A percentile compares a stretch with the other conserved stretches of the same genome.
Evolutionary conservation across 257 asterid species (phyloP).

Genomic region (Ligustrum vulgare): DNA sequence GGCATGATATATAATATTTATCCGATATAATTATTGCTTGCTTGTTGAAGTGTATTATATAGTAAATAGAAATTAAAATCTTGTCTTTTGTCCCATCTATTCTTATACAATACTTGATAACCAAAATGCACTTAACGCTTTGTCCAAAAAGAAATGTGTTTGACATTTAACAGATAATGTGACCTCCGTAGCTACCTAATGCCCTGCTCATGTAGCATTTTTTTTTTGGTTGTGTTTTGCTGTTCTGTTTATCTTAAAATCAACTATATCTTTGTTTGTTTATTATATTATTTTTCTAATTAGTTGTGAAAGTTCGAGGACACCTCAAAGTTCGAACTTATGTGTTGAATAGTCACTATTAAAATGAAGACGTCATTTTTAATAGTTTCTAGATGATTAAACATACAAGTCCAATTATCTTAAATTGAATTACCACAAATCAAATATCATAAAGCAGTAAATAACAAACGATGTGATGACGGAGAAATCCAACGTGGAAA

Average conservation of each 20-base stretch:
- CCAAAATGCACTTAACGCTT: background rate
- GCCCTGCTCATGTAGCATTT: background rate
- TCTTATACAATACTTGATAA: background rate
- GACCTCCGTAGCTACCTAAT: background rate
- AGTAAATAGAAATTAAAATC: background rate
- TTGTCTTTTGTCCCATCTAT: background rate
- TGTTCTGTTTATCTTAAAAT: background rate
- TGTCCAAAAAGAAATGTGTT: background rate
- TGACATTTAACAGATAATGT: background rate
- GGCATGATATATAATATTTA: slow-evolving; percentile 35
- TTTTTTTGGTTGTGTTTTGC: background rate
- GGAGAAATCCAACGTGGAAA: too few species aligned
- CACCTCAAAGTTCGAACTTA: too few species aligned
- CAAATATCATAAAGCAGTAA: too few species aligned
- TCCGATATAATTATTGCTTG: background rate
- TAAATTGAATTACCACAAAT: too few species aligned
- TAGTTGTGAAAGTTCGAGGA: too few species aligned
- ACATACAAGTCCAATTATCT: too few species aligned
- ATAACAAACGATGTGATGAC: too few species aligned
- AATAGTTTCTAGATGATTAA: too few species aligned
- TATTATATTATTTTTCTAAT: slow-evolving; percentile 8
- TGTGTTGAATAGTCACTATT: too few species aligned
- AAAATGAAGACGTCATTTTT: too few species aligned
- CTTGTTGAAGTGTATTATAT: background rate
- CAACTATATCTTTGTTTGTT: background rate